Evolutionary conservation across 805 yeast genomes (phyloP), one percentile per base, ranked within the genome.

Genomic region (Myxozyma udenii): DNA sequence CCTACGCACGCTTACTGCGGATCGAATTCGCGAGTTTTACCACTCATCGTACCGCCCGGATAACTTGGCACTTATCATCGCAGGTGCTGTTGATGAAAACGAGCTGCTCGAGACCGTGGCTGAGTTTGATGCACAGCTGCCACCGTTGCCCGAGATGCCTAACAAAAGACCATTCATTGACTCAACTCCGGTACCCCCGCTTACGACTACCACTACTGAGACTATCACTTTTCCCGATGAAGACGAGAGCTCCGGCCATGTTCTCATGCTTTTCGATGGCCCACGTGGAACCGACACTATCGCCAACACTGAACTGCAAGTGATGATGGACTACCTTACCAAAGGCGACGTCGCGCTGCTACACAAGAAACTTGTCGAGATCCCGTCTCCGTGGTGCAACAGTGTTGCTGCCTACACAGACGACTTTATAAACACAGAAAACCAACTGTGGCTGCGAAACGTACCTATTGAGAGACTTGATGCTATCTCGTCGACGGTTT

Each of bases 211-310:
- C 1, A 64, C 74, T 4, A 68, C 77, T 11, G 74, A 78, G 35
- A 74, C 72, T 3, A 78, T 89, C 23, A 83, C 81, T 52, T 93
- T 93, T 63, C 96, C 98, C 1, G 98, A 93, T 62, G 76, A 80
- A 51, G 96, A 88, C 64, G 97, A 89, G 68, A 74, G 85, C 11
- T 78, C 82, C 68, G 95, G 96, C 33, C 93, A 87, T 62, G 63
- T 87, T 1, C 63, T 76, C 16, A 68, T 93, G 23, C 73, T 85
- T 2, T 90, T 95, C 91, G 75, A 87, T 44, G 97, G 97, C 5
- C 95, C 95, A 6, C 70, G 73, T 12, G 78, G 77, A 35, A 64
- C 68, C 7, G 79, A 84, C 38, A 64, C 73, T 12, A 64, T 81
- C 19, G 71, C 71, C 4, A 81, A 80, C 64, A 73, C 83, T 37